Percentiles rank a stretch among this genome's conserved stretches.
phyloP scores from a whole-genome alignment of 2,329 filamentous ascomycete genomes.

The Orbilia oligospora region DNA sequence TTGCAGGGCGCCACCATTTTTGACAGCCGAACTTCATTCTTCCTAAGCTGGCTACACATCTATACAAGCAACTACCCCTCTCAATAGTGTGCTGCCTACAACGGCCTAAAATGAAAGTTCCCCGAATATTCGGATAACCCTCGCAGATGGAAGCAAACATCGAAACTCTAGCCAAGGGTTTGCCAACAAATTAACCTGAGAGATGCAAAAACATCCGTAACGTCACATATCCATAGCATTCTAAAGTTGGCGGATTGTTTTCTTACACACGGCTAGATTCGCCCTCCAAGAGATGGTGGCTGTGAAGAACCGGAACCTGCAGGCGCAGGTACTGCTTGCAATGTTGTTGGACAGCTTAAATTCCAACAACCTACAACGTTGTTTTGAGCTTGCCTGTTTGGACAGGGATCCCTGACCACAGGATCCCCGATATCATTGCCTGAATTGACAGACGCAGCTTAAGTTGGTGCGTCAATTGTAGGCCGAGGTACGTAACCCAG shows the following conservation, averaged over 20 bases:
- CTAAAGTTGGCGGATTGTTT: not conserved
- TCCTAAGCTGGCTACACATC: not conserved
- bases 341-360: conserved; percentile 9
- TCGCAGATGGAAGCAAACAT: not conserved
- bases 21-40: not conserved
- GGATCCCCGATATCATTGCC: not conserved
- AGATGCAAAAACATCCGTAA: not conserved
- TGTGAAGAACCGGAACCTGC: not conserved
- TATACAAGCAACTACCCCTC: not conserved
- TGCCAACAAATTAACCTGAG: not conserved
- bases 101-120: not conserved
- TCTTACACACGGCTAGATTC: not conserved
- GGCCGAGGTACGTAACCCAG: not conserved
- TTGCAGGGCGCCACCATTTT: conserved; percentile 4
- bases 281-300: not conserved
- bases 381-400: conserved; percentile 15
- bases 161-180: not conserved
- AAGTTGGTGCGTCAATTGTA: not conserved
- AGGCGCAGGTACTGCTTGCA: conserved; percentile 25
- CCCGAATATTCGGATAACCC: not conserved
- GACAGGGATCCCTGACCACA: not conserved
- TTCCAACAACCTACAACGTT: conserved; percentile 2
- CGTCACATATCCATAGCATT: conserved; percentile 13
- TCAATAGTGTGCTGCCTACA: not conserved
- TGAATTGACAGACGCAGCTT: not conserved